These are phyloP conservation scores for Plasmodium fragile DNA, from an alignment of 169 alveolate genomes.

Conservation along the genomic window DNA sequence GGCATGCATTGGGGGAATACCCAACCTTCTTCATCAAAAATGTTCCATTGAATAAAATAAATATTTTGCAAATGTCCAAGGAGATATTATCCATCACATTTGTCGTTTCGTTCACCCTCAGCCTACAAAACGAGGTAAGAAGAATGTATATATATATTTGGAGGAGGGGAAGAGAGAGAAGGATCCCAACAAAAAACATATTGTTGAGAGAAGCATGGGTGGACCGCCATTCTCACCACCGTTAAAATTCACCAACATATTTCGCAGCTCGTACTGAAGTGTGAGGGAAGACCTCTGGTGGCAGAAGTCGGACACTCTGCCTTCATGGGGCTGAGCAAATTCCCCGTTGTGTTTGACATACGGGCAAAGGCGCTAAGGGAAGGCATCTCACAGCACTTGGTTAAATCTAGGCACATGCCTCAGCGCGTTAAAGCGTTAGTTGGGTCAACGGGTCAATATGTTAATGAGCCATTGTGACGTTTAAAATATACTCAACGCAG, in stretches of 20 bases:
- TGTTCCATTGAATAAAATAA: conserved; percentile 35
- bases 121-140: conserved; percentile 46
- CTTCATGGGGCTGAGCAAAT: conserved; percentile 16
- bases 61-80: conserved; percentile 57
- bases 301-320: conserved; percentile 36
- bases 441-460: not conserved
- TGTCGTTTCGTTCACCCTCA: conserved; percentile 40
- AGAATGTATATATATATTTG: not conserved
- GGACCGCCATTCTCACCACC: not conserved
- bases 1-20: conserved; percentile 2
- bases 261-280: conserved; percentile 48
- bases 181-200: not conserved
- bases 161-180: not conserved
- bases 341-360: conserved; percentile 45
- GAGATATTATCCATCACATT: conserved; percentile 46
- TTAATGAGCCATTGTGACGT: not conserved
- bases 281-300: conserved; percentile 47
- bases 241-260: not conserved
- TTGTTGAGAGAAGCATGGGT: not conserved
- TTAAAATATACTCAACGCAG: not conserved
- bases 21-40: conserved; percentile 35
- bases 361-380: conserved; percentile 71
- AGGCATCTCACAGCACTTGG: conserved; percentile 69
- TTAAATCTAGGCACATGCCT: not conserved
- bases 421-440: not conserved